Evolutionary conservation across 2,329 filamentous ascomycete species (phyloP).

Genomic region (Dothideomycetes sp.): DNA sequence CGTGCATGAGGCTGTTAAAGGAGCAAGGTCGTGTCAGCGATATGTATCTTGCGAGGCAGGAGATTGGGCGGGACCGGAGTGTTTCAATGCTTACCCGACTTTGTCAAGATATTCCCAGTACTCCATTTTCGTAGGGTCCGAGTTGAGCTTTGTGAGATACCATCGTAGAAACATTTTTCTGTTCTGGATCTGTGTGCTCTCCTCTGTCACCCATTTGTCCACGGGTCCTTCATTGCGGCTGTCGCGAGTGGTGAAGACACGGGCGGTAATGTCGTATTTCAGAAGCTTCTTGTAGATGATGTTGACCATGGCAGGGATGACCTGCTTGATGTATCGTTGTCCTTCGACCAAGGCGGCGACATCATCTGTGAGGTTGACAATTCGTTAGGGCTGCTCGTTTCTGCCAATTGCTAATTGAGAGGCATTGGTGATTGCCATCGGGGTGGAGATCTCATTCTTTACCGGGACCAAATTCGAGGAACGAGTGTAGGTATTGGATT

Average conservation of each 20-base stretch:
- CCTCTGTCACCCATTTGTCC: conserved; percentile 52
- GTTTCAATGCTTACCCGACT: conserved; percentile 51
- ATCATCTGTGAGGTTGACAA: conserved; percentile 47
- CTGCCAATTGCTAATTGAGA: neutral
- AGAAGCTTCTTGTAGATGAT: conserved; percentile 76
- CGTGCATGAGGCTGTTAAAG: conserved; percentile 59
- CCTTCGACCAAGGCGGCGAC: conserved; percentile 59
- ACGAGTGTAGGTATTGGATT: conserved; percentile 62
- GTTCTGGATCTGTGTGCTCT: conserved; percentile 63
- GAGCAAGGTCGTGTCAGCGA: neutral
- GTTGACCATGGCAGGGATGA: conserved; percentile 74
- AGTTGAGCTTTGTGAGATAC: conserved; percentile 64
- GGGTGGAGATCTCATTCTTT: no score
- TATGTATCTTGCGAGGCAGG: neutral
- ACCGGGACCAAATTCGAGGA: conserved; percentile 53
- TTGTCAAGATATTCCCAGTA: conserved; percentile 81
- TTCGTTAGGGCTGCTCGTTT: conserved; percentile 10
- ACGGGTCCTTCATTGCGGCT: conserved; percentile 57
- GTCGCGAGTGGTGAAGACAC: conserved; percentile 54
- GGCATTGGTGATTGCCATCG: no score
- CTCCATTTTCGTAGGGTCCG: conserved; percentile 61
- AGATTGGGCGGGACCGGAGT: no score
- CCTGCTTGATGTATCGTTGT: conserved; percentile 66
- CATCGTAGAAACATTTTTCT: conserved; percentile 69
- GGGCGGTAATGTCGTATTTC: conserved; percentile 70